Evolutionary conservation across 768 basidiomycete species (phyloP).

Genomic region (Tephrocybe sp.): DNA sequence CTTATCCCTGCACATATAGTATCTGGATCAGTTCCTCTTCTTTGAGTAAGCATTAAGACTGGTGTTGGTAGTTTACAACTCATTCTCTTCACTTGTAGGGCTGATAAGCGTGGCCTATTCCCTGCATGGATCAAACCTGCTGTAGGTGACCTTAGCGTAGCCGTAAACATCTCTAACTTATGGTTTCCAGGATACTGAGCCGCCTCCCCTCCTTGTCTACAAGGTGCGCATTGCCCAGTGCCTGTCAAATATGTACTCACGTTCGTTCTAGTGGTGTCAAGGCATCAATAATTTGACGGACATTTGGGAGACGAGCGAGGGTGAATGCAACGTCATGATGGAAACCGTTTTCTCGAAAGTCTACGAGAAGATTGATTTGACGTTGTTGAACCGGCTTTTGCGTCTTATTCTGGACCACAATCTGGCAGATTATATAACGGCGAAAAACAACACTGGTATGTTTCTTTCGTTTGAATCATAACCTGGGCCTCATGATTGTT

Average conservation of each 20-base stretch:
- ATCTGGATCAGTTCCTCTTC: slow-evolving; percentile 97
- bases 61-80: neutral
- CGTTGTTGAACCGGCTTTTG: slow-evolving; percentile 90
- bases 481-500: slow-evolving; percentile 2
- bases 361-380: slow-evolving; percentile 98
- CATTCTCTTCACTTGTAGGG: slow-evolving; percentile 32
- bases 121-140: slow-evolving; percentile 99
- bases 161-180: slow-evolving; percentile 1
- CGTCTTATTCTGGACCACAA: slow-evolving; percentile 98
- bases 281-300: slow-evolving; percentile 99
- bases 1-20: slow-evolving; percentile 38
- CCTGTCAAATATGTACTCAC: neutral
- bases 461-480: neutral
- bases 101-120: slow-evolving; percentile 97
- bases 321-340: slow-evolving; percentile 98
- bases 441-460: slow-evolving; percentile 92
- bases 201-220: slow-evolving; percentile 94
- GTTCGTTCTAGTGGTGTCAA: slow-evolving; percentile 75
- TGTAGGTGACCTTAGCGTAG: slow-evolving; percentile 25
- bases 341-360: slow-evolving; percentile 97
- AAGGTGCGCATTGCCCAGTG: slow-evolving; percentile 42
- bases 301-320: slow-evolving; percentile 97
- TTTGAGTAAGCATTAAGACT: slow-evolving; percentile 60
- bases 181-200: slow-evolving; percentile 73
- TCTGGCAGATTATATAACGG: slow-evolving; percentile 97